phyloP scores from a whole-genome alignment of 805 yeast species.

The Saturnispora besseyi region DNA sequence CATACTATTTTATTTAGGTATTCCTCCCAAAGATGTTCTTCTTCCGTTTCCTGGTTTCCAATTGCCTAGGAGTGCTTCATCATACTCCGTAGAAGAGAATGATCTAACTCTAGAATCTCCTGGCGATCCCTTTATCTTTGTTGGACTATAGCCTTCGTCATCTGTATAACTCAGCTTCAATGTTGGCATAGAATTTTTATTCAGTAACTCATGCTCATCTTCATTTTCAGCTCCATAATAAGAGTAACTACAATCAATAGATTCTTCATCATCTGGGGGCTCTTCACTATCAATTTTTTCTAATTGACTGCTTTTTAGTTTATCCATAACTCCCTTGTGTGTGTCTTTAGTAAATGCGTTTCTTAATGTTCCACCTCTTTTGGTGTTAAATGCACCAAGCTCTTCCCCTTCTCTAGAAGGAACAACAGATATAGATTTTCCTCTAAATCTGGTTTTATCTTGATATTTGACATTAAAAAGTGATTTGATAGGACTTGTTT shows the following conservation, averaged over 20 bases:
- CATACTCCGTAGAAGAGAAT: background rate
- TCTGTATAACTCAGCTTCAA: background rate
- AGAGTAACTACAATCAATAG: background rate
- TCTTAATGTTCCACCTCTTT: background rate
- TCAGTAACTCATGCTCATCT: background rate
- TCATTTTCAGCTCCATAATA: slow-evolving; percentile 4
- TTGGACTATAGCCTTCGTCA: background rate
- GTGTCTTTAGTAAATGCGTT: background rate
- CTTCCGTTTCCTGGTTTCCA: background rate
- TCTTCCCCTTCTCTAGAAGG: background rate
- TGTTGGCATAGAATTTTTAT: background rate
- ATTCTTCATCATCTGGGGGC: background rate
- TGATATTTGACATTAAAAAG: background rate
- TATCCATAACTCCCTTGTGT: slow-evolving; percentile 1
- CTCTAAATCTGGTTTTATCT: background rate
- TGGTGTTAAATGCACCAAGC: too few relatives aligned
- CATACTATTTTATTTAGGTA: background rate
- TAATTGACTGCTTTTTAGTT: background rate
- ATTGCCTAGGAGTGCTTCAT: background rate
- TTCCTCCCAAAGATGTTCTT: background rate
- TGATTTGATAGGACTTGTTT: background rate
- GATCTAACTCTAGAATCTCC: slow-evolving; percentile 1
- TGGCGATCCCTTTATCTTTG: background rate
- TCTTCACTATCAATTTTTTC: slow-evolving; percentile 1
- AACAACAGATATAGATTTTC: background rate